Evolutionary conservation across 768 basidiomycete genomes (phyloP).

Genomic region (Myochromella boudieri): DNA sequence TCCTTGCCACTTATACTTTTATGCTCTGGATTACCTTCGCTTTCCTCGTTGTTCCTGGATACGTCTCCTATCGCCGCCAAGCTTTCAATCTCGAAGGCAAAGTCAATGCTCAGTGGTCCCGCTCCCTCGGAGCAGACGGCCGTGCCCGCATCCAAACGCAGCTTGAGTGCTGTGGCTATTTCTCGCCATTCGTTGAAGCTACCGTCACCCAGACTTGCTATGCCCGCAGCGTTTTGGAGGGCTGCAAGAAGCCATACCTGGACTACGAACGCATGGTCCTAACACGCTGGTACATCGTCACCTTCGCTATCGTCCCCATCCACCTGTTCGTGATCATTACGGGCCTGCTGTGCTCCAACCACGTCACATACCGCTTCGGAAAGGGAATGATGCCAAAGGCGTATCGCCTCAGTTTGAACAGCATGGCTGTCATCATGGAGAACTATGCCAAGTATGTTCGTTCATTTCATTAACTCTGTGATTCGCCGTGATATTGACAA

Average conservation of each 20-base stretch:
- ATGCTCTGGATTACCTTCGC: constrained; percentile 75
- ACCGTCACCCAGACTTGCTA: constrained; percentile 74
- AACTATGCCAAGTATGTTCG: constrained; percentile 70
- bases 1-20: constrained; percentile 79
- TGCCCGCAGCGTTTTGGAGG: constrained; percentile 64
- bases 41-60: constrained; percentile 73
- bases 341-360: constrained; percentile 72
- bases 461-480: neutral
- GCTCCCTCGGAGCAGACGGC: constrained; percentile 52
- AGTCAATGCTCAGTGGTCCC: constrained; percentile 74
- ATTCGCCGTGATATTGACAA: neutral
- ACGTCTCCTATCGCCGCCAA: constrained; percentile 71
- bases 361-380: constrained; percentile 84
- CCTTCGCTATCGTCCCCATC: constrained; percentile 66
- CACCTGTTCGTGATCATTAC: constrained; percentile 65
- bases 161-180: constrained; percentile 79
- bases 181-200: constrained; percentile 77
- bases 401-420: constrained; percentile 67
- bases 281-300: constrained; percentile 59
- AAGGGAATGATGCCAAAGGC: constrained; percentile 89
- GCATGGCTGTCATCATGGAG: constrained; percentile 83
- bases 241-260: constrained; percentile 70
- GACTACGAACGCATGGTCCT: constrained; percentile 55
- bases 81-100: constrained; percentile 69
- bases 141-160: constrained; percentile 71